A percentile compares a stretch with the other conserved stretches of the same genome.
phyloP scores from a whole-genome alignment of 2,329 filamentous ascomycete species.

The Pseudogymnoascus sp. region DNA sequence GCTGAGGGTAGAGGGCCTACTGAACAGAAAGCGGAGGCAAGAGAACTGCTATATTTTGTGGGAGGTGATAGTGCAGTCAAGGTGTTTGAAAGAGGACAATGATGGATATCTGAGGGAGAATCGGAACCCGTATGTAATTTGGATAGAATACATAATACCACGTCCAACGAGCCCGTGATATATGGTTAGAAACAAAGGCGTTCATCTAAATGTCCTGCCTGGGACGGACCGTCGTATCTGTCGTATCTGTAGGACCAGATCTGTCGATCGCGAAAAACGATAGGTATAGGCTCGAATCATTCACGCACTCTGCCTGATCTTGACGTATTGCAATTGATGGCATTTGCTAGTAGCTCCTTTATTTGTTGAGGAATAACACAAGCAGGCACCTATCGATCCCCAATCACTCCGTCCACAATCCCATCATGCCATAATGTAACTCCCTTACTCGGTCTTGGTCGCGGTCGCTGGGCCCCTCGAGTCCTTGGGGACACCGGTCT shows the following conservation, averaged over 20 bases:
- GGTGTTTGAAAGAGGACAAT: constrained; percentile 77
- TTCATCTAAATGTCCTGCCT: not conserved
- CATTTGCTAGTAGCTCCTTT: constrained; percentile 27
- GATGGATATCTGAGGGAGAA: constrained; percentile 17
- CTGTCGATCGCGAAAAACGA: not conserved
- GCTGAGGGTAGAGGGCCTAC: constrained; percentile 26
- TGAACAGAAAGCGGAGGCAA: constrained; percentile 40
- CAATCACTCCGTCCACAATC: constrained; percentile 26
- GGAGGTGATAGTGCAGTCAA: constrained; percentile 69
- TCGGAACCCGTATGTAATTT: not conserved
- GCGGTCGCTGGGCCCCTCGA: constrained; percentile 53
- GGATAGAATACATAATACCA: constrained; percentile 8
- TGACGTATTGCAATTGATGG: constrained; percentile 24
- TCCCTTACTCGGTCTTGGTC: constrained; percentile 30
- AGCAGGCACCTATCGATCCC: constrained; percentile 27
- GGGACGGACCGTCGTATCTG: not conserved
- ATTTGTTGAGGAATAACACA: constrained; percentile 25
- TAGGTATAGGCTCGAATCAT: constrained; percentile 2
- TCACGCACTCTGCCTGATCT: constrained; percentile 1
- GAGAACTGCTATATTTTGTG: constrained; percentile 75
- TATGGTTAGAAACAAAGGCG: not conserved
- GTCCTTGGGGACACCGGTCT: constrained; percentile 77
- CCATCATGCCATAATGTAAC: constrained; percentile 29
- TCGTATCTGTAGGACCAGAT: constrained; percentile 1
- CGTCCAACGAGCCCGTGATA: not conserved